phyloP scores from a whole-genome alignment of 768 basidiomycete genomes.

The Kwoniella newhampshirensis region DNA sequence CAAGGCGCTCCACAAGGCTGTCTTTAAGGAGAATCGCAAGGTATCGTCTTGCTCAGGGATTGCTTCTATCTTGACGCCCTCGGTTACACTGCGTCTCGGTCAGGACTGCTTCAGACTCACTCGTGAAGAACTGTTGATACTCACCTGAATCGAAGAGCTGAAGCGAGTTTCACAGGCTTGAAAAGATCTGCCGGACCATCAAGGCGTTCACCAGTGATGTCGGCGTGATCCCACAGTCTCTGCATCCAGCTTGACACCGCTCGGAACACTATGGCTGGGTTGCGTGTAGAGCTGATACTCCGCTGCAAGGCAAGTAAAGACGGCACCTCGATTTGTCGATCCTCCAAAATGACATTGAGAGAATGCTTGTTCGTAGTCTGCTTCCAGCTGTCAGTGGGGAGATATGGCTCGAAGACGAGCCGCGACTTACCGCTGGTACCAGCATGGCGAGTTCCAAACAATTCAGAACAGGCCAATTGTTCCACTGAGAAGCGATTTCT shows the following conservation, averaged over 20 bases:
- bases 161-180: slow-evolving; percentile 32
- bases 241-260: slow-evolving; percentile 17
- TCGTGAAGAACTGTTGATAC: too few relatives aligned
- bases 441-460: slow-evolving; percentile 13
- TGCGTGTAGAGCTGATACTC: not conserved
- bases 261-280: slow-evolving; percentile 9
- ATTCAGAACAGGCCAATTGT: slow-evolving; percentile 18
- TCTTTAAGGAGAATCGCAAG: slow-evolving; percentile 18
- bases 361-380: not conserved
- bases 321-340: slow-evolving; percentile 1
- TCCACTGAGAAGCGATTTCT: slow-evolving; percentile 7
- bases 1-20: slow-evolving; percentile 16
- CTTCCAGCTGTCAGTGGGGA: not conserved
- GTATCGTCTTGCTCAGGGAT: slow-evolving; percentile 24
- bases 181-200: slow-evolving; percentile 47
- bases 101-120: too few relatives aligned
- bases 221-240: slow-evolving; percentile 20
- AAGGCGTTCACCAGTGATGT: slow-evolving; percentile 4
- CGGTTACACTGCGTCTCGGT: slow-evolving; percentile 3
- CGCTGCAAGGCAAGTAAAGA: slow-evolving; percentile 8
- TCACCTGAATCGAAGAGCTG: slow-evolving; percentile 40
- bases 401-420: not conserved
- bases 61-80: slow-evolving; percentile 17
- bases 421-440: slow-evolving; percentile 6
- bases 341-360: slow-evolving; percentile 2